phyloP scores from a whole-genome alignment of 306 rosid species.

The Ormosia semicastrata region DNA sequence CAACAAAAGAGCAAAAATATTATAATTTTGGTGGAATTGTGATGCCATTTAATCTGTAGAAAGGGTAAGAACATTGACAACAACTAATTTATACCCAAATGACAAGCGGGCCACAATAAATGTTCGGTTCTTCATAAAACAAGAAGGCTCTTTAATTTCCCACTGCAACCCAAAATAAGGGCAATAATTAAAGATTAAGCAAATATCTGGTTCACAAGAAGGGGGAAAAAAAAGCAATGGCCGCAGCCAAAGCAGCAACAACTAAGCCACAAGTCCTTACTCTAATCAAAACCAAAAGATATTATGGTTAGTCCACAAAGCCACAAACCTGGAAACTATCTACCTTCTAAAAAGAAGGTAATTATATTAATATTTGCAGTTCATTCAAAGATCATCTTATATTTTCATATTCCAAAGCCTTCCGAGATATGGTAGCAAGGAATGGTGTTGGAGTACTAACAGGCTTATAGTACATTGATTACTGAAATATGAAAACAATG shows the following conservation, averaged over 20 bases:
- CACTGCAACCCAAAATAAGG: slow-evolving; percentile 52
- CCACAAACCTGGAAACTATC: not conserved
- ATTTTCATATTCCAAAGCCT: not conserved
- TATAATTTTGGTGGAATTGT: not conserved
- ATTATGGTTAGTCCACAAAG: not conserved
- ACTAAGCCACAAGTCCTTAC: not conserved
- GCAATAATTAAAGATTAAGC: not conserved
- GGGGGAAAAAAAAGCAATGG: not conserved
- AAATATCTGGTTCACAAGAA: not conserved
- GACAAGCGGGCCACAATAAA: slow-evolving; percentile 62
- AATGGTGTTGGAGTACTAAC: not conserved
- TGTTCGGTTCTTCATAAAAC: slow-evolving; percentile 75
- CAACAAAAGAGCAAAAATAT: not conserved
- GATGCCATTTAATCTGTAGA: not conserved
- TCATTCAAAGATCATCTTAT: not conserved
- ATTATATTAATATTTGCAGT: not conserved
- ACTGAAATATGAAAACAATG: not conserved
- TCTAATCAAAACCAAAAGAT: not conserved
- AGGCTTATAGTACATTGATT: not conserved
- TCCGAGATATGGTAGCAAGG: not conserved
- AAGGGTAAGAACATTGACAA: not conserved
- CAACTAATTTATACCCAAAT: slow-evolving; percentile 57
- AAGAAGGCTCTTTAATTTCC: slow-evolving; percentile 78
- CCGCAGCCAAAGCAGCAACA: not conserved
- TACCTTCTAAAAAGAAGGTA: not conserved